Evolutionary conservation across 2,329 filamentous ascomycete species (phyloP), one percentile per base, ranked within the genome.

Genomic region (Penicillium sp.): DNA sequence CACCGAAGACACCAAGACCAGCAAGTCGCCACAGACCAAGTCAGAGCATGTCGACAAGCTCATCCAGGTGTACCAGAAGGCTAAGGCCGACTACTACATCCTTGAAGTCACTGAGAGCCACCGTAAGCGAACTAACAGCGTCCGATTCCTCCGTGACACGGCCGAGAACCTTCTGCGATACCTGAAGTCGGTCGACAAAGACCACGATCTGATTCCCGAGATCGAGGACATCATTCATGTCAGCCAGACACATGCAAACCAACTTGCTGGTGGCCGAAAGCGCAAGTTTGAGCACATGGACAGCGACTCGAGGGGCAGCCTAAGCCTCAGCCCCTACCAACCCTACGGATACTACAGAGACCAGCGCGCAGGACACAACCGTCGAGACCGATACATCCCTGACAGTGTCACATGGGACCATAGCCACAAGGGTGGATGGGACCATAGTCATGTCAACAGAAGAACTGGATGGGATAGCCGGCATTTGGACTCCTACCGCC

Each of bases 71-170:
- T 78, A 76, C 55, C 63, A 70, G 29, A 60, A 59, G 14, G 75
- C 76, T 9, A 72, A 74, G 53, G 59, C 65, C 1, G 74, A 78
- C 6, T 76, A 74, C 59, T 65, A 72, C 55, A 45, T 40, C 26
- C 43, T 57, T 24, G 38, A 44, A 7, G 56, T 58, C 18, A 60
- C 58, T 5, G 56, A 69, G 31, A 62, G 65, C 37, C 53, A 65
- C 37, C 57, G 51, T 31, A 59, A 70, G 31, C 66, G 62, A 31
- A 63, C 65, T 35, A 59, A 64, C 22, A 63, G 69, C 1, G 72
- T 74, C 24, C 72, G 72, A 47, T 78, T 77, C 48, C 70, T 79
- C 26, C 73, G 76, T 4, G 76, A 78, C 60, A 77, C 74, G 1
- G 74, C 75, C 6, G 76, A 78, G 55, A 78, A 78, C 51, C 65